Evolutionary conservation across 306 rosid species (phyloP).

Genomic region (Oemleria cerasiformis): DNA sequence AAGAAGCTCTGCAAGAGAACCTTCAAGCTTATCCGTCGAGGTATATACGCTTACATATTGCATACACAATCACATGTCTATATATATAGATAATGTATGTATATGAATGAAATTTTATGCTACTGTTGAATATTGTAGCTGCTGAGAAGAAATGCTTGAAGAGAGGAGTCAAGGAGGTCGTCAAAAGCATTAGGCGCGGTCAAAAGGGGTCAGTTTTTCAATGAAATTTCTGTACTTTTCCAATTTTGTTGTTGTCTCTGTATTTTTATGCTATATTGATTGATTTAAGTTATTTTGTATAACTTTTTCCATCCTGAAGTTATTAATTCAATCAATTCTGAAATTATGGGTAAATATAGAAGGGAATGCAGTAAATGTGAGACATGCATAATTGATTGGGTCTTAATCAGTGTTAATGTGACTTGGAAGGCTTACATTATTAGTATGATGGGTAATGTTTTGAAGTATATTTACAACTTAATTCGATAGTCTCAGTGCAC

Average conservation of each 20-base stretch:
- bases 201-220: slow-evolving; percentile 66
- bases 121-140: slow-evolving; percentile 36
- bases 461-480: not conserved
- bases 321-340: not conserved
- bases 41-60: slow-evolving; percentile 28
- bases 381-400: not conserved
- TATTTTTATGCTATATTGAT: not conserved
- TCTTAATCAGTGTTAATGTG: not conserved
- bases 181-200: slow-evolving; percentile 84
- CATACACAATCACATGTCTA: not conserved
- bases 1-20: slow-evolving; percentile 88
- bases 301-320: not conserved
- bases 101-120: not conserved
- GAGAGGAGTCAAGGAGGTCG: slow-evolving; percentile 97
- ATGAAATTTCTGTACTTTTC: not conserved
- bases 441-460: not conserved
- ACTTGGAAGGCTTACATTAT: not conserved
- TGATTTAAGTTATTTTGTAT: not conserved
- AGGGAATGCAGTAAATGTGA: not conserved
- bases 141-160: slow-evolving; percentile 83
- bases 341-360: not conserved
- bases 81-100: not conserved
- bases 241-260: not conserved
- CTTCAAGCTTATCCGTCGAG: slow-evolving; percentile 84
- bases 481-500: not conserved